Percentiles rank a stretch among this genome's conserved stretches.
These are phyloP conservation scores for Fraxinus dipetala DNA, from an alignment of 305 asterid species.

Conservation along the genomic window DNA sequence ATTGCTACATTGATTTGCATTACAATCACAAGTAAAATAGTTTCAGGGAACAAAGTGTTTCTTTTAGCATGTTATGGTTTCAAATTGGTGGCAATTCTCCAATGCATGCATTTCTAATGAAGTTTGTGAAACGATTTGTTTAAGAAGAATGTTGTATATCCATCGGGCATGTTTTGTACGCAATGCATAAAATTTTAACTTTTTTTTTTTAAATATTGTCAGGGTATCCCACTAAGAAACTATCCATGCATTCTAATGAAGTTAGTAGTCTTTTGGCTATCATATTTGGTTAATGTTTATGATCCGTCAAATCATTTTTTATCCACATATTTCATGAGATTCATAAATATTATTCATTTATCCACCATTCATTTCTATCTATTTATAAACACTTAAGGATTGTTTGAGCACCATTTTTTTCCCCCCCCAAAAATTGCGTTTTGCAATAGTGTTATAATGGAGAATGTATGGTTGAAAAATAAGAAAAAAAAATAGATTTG, in stretches of 20 bases:
- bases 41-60: not conserved
- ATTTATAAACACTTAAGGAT: not conserved
- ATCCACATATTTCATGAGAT: too few relatives aligned
- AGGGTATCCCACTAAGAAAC: not conserved
- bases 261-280: too few relatives aligned
- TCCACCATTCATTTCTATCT: too few relatives aligned
- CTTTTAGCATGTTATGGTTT: not conserved
- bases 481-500: too few relatives aligned
- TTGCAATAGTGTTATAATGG: too few relatives aligned
- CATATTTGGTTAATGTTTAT: too few relatives aligned
- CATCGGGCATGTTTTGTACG: not conserved
- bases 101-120: not conserved
- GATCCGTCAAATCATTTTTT: not conserved
- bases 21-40: slow-evolving; percentile 10
- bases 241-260: not conserved
- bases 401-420: too few relatives aligned
- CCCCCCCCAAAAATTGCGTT: too few relatives aligned
- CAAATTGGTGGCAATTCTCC: not conserved
- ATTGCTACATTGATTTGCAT: slow-evolving; percentile 16
- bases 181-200: not conserved
- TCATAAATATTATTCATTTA: not conserved
- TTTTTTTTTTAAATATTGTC: too few relatives aligned
- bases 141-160: not conserved
- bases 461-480: too few relatives aligned
- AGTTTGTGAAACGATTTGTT: not conserved